Evolutionary conservation across 352 stramenopile species (phyloP), one percentile per base, ranked within the genome.

Genomic region (Phytopythium chamaehyphon): DNA sequence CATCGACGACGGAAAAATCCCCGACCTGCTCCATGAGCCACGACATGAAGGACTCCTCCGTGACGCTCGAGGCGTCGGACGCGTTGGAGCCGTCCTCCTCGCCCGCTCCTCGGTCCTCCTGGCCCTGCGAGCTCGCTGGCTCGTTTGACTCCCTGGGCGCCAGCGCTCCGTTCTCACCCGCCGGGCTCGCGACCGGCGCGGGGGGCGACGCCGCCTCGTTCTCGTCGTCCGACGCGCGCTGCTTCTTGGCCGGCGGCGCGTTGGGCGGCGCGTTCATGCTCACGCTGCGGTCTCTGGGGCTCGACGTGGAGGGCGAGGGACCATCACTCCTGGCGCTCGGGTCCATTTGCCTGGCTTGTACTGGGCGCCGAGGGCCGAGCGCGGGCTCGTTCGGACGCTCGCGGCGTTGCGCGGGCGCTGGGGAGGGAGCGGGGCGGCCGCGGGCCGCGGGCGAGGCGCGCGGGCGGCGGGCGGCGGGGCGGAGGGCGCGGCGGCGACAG

Each of bases 41-140:
- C 28, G 77, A 64, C 60, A 89, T 70, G 62, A 93, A 93, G n/a
- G 71, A 80, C 22, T 90, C 79, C 54, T 93, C 83, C 33, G 73
- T 85, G 19, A 86, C 66, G 16, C 73, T 75, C 18, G 64, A 62
- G 10, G 69, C 62, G 7, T 71, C 64, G 6, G 60, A 61, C 12
- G 64, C 69, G 18, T 52, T 61, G 31, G 73, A 57, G 5, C 62
- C 65, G 37, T 72, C 47, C 46, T 65, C 63, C 18, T 58, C 35
- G 19, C 73, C 57, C 5, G 5, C 28, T 10, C 28, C 9, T 5
- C 28, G 28, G 7, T 47, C 37, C 5, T 44, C 47, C 9, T 45
- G 33, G 5, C 26, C 50, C 18, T 18, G 7, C 11, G 26, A 14
- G 15, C 18, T 24, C 15, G 50, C 26, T 40, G 39, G 16, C 15